These are phyloP conservation scores for Rubia tinctorum DNA, from an alignment of 305 asterid species.

Conservation along the genomic window DNA sequence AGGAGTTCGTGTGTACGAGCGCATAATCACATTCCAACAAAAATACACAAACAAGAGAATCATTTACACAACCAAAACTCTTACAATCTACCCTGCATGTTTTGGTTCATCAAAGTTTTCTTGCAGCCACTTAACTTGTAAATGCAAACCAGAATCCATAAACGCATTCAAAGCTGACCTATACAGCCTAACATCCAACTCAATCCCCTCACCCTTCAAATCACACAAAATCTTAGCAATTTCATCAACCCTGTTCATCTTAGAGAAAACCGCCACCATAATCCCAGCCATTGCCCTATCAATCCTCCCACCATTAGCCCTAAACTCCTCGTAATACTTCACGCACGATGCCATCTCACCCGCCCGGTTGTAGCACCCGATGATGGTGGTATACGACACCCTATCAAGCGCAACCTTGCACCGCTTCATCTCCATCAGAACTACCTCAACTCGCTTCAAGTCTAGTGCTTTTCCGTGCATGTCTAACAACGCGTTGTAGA, in stretches of 20 bases:
- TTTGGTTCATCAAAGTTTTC: conserved; percentile 37
- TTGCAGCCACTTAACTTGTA: conserved; percentile 57
- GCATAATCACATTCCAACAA: too few species aligned
- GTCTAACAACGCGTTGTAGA: conserved; percentile 74
- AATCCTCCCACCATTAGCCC: conserved; percentile 49
- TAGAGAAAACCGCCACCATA: conserved; percentile 79
- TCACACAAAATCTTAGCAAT: conserved; percentile 69
- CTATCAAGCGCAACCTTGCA: conserved; percentile 55
- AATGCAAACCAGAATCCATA: conserved; percentile 66
- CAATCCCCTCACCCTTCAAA: conserved; percentile 55
- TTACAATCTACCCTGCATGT: background rate
- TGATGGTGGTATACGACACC: conserved; percentile 74
- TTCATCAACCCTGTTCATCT: conserved; percentile 65
- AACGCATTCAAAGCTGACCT: conserved; percentile 73
- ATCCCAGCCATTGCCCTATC: conserved; percentile 86
- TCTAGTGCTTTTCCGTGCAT: conserved; percentile 64
- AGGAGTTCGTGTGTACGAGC: too few species aligned
- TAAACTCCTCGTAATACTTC: conserved; percentile 56
- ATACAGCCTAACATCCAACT: conserved; percentile 59
- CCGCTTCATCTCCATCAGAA: conserved; percentile 85
- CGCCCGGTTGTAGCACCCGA: conserved; percentile 62
- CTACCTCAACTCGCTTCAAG: conserved; percentile 56
- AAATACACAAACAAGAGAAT: too few species aligned
- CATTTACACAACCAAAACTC: background rate
- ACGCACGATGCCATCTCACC: conserved; percentile 51